phyloP scores from a whole-genome alignment of 2,329 filamentous ascomycete genomes.

The Ascochyta clinopodiicola region DNA sequence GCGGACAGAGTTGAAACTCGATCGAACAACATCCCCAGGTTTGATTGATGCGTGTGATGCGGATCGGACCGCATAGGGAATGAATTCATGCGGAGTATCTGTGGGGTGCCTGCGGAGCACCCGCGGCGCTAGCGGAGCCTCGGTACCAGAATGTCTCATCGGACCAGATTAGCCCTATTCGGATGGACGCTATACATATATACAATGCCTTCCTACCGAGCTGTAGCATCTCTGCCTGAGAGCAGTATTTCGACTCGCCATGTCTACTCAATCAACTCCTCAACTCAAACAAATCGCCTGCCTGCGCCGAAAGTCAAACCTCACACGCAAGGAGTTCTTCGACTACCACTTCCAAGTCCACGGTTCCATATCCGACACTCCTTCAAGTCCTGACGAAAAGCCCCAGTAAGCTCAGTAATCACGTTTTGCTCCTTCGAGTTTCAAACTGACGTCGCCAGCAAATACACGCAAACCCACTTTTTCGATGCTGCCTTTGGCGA shows the following conservation, averaged over 20 bases:
- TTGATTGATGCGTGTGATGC: background rate
- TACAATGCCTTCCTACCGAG: background rate
- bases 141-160: background rate
- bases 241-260: background rate
- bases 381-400: background rate
- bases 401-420: background rate
- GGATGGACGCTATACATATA: background rate
- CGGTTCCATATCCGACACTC: background rate
- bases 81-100: background rate
- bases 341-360: constrained; percentile 6
- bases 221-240: background rate
- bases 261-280: background rate
- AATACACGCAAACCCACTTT: constrained; percentile 9
- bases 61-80: background rate
- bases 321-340: constrained; percentile 12
- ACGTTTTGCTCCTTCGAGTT: background rate
- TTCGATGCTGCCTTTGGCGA: constrained; percentile 4
- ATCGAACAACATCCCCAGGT: background rate
- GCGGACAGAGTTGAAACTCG: background rate
- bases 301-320: background rate
- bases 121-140: background rate
- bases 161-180: background rate
- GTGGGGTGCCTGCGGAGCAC: background rate
- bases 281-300: constrained; percentile 3
- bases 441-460: background rate